These are phyloP conservation scores for Casaregolazyma suthepensis DNA, from an alignment of 1,139 yeast species.

Conservation along the genomic window DNA sequence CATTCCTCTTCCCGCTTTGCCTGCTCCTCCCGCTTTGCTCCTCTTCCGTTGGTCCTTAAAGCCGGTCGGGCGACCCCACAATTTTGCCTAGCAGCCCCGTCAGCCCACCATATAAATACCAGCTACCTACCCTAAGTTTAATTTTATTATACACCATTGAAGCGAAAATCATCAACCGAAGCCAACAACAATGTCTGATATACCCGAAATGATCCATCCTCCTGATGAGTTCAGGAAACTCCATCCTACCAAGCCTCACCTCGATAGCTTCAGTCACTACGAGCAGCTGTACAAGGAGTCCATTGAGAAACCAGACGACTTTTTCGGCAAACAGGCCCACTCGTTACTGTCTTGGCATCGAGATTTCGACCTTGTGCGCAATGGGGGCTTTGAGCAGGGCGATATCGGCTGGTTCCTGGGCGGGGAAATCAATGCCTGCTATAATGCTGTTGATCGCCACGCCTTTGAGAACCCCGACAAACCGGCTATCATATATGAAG, in stretches of 20 bases:
- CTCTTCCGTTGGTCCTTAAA: not conserved
- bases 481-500: constrained; percentile 84
- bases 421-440: constrained; percentile 89
- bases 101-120: not conserved
- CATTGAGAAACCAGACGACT: constrained; percentile 70
- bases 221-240: constrained; percentile 47
- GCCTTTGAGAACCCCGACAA: constrained; percentile 83
- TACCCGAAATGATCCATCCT: constrained; percentile 29
- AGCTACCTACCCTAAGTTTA: not conserved
- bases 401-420: constrained; percentile 89
- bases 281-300: constrained; percentile 67
- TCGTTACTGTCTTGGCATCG: constrained; percentile 78
- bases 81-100: not conserved
- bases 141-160: not conserved
- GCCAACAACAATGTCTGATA: constrained; percentile 1
- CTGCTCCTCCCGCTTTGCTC: not conserved
- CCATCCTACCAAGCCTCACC: constrained; percentile 34
- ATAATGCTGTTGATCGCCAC: constrained; percentile 94
- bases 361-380: constrained; percentile 61
- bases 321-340: constrained; percentile 77
- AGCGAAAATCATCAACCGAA: not conserved
- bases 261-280: constrained; percentile 55
- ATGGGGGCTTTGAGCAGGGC: constrained; percentile 69
- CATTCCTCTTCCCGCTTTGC: not conserved
- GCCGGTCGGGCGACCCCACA: constrained; percentile 1